Evolutionary conservation across 2,329 filamentous ascomycete species (phyloP).

Genomic region (Claviceps sp.): DNA sequence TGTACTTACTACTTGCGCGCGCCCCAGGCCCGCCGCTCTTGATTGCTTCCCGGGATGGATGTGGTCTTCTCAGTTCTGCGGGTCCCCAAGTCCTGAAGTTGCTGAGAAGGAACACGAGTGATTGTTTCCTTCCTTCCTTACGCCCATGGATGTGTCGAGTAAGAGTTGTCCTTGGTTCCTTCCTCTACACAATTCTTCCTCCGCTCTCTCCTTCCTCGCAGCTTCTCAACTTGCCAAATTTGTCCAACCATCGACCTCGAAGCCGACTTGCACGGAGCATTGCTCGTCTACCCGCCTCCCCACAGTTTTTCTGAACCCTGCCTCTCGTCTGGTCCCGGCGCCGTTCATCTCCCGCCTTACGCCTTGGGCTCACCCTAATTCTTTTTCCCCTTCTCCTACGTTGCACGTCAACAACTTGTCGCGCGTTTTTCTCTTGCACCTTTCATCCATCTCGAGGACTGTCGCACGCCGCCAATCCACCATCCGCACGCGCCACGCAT

Average conservation of each 20-base stretch:
- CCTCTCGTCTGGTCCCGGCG: constrained; percentile 7
- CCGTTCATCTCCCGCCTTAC: constrained; percentile 9
- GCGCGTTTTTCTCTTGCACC: constrained; percentile 8
- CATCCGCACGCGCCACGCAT: constrained; percentile 6
- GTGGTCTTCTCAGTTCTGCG: not conserved
- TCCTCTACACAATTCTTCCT: not conserved
- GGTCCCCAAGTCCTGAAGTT: not conserved
- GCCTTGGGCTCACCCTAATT: constrained; percentile 10
- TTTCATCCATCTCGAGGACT: constrained; percentile 1
- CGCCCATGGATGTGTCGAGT: not conserved
- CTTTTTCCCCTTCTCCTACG: constrained; percentile 15
- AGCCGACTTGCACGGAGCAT: constrained; percentile 1
- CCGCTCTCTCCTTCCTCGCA: too few relatives aligned
- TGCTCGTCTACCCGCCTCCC: constrained; percentile 6
- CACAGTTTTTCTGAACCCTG: constrained; percentile 9
- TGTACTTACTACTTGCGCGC: constrained; percentile 4
- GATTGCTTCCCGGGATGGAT: constrained; percentile 1
- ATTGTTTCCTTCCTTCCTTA: not conserved
- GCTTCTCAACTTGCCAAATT: too few relatives aligned
- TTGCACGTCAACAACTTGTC: constrained; percentile 12
- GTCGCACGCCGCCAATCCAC: constrained; percentile 7
- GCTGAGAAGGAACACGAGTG: not conserved
- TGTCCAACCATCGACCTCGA: not conserved
- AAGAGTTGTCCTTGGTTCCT: not conserved
- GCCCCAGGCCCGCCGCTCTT: constrained; percentile 2